Percentiles rank a stretch among this genome's conserved stretches.
phyloP scores from a whole-genome alignment of 208 protist genomes.

The Trypanosoma theileri region DNA sequence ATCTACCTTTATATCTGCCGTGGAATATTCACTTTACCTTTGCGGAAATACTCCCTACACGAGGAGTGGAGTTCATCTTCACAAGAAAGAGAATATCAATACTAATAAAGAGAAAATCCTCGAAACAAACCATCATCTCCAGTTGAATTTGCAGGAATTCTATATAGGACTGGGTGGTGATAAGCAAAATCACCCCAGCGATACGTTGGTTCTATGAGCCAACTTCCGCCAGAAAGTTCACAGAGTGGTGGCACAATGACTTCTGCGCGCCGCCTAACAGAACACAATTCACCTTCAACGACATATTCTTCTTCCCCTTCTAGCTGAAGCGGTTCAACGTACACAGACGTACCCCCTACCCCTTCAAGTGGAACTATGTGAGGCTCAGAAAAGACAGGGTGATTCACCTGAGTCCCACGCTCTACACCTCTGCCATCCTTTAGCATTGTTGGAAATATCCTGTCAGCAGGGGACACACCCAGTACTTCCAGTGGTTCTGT shows the following conservation, averaged over 20 bases:
- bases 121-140: not conserved
- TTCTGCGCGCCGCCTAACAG: slow-evolving; percentile 16
- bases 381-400: no score
- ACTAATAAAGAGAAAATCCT: not conserved
- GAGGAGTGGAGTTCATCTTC: no score
- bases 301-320: not conserved
- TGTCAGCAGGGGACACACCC: not conserved
- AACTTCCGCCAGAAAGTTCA: slow-evolving; percentile 17
- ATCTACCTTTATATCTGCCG: no score
- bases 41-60: no score
- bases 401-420: not conserved
- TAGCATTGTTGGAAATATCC: not conserved
- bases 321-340: no score
- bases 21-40: no score
- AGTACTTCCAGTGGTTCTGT: slow-evolving; percentile 22
- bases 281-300: not conserved
- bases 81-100: not conserved
- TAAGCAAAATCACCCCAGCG: slow-evolving; percentile 30
- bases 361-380: no score
- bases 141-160: slow-evolving; percentile 1
- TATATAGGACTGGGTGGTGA: slow-evolving; percentile 18
- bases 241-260: slow-evolving; percentile 21
- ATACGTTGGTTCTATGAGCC: slow-evolving; percentile 5
- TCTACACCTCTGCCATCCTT: slow-evolving; percentile 11
- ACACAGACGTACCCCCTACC: no score